Base-by-base conservation (phyloP, 495 filamentous ascomycete genomes). In the Niebla homalea region DNA sequence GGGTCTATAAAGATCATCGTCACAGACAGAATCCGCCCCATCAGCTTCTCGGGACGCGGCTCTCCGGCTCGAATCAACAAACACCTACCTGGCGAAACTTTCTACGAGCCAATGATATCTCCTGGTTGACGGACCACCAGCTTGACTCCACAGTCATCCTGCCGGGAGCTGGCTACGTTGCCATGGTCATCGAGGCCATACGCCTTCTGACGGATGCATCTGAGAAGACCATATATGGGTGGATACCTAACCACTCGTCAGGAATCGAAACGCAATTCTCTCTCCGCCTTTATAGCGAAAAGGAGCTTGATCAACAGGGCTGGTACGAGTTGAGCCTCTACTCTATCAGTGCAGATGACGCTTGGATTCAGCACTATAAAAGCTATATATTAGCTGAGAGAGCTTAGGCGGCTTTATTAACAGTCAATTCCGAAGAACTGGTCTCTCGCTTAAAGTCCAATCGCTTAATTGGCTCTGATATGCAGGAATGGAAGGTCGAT, bases 1-100 rank as follows among this genome's bases (percentile, higher is more conserved):
- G 76, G 14, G 64, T 72, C 53, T 71, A 68, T 12, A 16, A 51
- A 0, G 54, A 58, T n/a, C 36, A 54, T 25, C 44, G 60, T 36
- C 50, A 52, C n/a, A 56, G 53, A 2, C n/a, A 25, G 2, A 7
- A 40, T 44, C 50, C 52, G 14, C 55, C 54, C 2, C 48, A 56
- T 10, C 61, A 64, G 25, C 36, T 68, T 1, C 61, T 78, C 1
- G 75, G 74, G 2, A 51, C 50, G 10, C 29, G 48, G 10, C 42
- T 44, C n/a, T 42, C 60, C 1, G 64, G 63, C 18, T 60, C 40
- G 11, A 71, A 61, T 16, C 51, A 52, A 1, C 43, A 57, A 5
- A 64, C 65, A 32, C 59, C 57, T 21, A 52, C 46, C 5, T 69
- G 67, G 67, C 49, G 58, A 14, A 64, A 69, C 25, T 55, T 61